Evolutionary conservation across 495 filamentous ascomycete species (phyloP).

Genomic region (Penicillium diatomitis): DNA sequence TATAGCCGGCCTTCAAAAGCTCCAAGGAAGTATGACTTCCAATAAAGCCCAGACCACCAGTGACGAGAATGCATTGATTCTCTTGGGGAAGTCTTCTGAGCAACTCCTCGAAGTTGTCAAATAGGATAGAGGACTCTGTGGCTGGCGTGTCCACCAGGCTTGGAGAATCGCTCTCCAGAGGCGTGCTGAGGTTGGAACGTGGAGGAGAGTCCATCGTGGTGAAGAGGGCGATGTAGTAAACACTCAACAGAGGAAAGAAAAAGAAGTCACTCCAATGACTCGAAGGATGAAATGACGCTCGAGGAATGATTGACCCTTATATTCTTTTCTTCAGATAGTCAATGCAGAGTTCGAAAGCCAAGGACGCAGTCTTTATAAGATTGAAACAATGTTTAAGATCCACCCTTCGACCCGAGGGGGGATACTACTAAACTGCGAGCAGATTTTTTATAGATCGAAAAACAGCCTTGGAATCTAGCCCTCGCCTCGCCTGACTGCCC

Average conservation of each 20-base stretch:
- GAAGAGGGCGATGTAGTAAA: too few species aligned
- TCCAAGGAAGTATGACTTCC: conserved; percentile 57
- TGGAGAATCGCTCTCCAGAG: conserved; percentile 27
- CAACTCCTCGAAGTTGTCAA: conserved; percentile 32
- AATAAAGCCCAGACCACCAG: conserved; percentile 59
- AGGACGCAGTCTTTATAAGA: conserved; percentile 1
- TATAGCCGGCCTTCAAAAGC: conserved; percentile 51
- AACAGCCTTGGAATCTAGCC: neutral
- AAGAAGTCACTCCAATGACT: too few species aligned
- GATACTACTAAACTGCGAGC: neutral
- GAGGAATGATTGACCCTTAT: too few species aligned
- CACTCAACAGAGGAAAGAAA: too few species aligned
- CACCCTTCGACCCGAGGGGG: neutral
- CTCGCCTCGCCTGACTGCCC: conserved; percentile 10
- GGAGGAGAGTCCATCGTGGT: conserved; percentile 24
- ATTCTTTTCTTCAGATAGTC: neutral
- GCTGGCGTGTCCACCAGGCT: conserved; percentile 29
- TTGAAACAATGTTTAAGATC: conserved; percentile 8
- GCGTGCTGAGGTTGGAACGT: conserved; percentile 25
- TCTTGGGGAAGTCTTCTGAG: conserved; percentile 26
- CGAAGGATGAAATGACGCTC: too few species aligned
- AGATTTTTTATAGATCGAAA: conserved; percentile 14
- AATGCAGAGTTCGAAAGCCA: neutral
- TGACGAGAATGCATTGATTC: conserved; percentile 44
- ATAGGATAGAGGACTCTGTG: conserved; percentile 31